A percentile compares a stretch with the other conserved stretches of the same genome.
Conservation (phyloP, 768 basidiomycete species). For the Leucocoprinus sp. region DNA sequence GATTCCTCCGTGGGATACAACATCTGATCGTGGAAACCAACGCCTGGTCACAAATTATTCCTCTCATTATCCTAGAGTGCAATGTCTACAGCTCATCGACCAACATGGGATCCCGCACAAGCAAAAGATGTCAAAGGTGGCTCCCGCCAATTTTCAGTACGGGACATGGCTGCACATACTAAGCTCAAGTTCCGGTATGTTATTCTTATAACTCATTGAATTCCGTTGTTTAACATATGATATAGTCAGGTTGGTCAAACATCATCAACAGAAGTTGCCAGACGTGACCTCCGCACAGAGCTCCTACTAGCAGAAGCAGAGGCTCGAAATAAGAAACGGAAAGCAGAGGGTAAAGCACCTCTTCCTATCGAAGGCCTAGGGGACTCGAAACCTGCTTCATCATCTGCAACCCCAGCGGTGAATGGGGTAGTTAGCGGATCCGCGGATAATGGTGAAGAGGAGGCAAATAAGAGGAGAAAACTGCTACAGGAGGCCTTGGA, state of each 20-base stretch:
- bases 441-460: conserved; percentile 33
- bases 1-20: too few relatives aligned
- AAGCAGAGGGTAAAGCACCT: conserved; percentile 69
- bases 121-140: conserved; percentile 88
- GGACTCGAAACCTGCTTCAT: too few relatives aligned
- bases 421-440: background rate
- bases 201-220: too few relatives aligned
- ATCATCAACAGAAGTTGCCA: conserved; percentile 64
- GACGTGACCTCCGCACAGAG: conserved; percentile 76
- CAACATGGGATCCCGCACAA: conserved; percentile 97
- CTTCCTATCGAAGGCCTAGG: conserved; percentile 33
- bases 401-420: conserved; percentile 1
- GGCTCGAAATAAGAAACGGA: conserved; percentile 83
- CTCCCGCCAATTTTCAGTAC: conserved; percentile 86
- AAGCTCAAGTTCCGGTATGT: conserved; percentile 93
- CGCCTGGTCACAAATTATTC: background rate
- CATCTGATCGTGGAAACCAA: background rate
- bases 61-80: conserved; percentile 9
- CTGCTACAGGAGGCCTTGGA: conserved; percentile 80
- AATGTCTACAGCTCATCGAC: conserved; percentile 90
- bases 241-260: conserved; percentile 88
- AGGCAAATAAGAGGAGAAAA: conserved; percentile 77
- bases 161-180: conserved; percentile 92
- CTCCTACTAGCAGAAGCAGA: conserved; percentile 81
- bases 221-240: too few relatives aligned